Evolutionary conservation across 2,329 filamentous ascomycete species (phyloP).

Genomic region (Nothomitra cinnamomea): DNA sequence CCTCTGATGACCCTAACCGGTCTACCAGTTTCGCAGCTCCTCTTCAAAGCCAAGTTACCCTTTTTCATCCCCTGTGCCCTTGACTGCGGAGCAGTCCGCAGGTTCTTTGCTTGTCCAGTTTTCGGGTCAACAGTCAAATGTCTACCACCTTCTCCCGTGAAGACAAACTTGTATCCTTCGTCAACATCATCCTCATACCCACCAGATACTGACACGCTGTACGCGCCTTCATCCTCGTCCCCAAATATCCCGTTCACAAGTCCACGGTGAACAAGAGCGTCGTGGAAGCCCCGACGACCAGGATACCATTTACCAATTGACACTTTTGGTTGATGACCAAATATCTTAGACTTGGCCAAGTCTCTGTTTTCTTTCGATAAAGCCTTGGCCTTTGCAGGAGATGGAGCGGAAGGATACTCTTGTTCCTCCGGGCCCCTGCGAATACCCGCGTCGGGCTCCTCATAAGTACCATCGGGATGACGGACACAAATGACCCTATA

Average conservation of each 20-base stretch:
- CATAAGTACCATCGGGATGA: slow-evolving; percentile 4
- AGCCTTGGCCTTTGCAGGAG: background rate
- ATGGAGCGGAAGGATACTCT: background rate
- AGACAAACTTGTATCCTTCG: slow-evolving; percentile 13
- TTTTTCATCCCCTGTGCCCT: slow-evolving; percentile 10
- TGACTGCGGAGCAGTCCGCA: slow-evolving; percentile 12
- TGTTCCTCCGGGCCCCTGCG: background rate
- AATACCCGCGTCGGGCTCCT: background rate
- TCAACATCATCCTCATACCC: slow-evolving; percentile 14
- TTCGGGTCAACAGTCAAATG: slow-evolving; percentile 9
- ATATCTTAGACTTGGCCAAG: background rate
- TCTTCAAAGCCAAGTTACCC: slow-evolving; percentile 10
- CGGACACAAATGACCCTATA: slow-evolving; percentile 1
- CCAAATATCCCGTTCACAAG: slow-evolving; percentile 11
- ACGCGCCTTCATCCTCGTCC: slow-evolving; percentile 6
- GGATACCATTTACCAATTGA: slow-evolving; percentile 4
- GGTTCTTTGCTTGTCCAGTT: slow-evolving; percentile 11
- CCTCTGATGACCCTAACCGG: slow-evolving; percentile 13
- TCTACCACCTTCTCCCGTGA: slow-evolving; percentile 13
- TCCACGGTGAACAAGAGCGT: slow-evolving; percentile 3
- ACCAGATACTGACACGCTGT: slow-evolving; percentile 12
- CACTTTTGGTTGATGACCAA: slow-evolving; percentile 2
- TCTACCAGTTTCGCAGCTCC: slow-evolving; percentile 9
- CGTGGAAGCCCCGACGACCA: slow-evolving; percentile 3
- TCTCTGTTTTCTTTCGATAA: background rate